These are phyloP conservation scores for Neonectria faginata DNA, from an alignment of 2,329 filamentous ascomycete species.

Conservation along the genomic window DNA sequence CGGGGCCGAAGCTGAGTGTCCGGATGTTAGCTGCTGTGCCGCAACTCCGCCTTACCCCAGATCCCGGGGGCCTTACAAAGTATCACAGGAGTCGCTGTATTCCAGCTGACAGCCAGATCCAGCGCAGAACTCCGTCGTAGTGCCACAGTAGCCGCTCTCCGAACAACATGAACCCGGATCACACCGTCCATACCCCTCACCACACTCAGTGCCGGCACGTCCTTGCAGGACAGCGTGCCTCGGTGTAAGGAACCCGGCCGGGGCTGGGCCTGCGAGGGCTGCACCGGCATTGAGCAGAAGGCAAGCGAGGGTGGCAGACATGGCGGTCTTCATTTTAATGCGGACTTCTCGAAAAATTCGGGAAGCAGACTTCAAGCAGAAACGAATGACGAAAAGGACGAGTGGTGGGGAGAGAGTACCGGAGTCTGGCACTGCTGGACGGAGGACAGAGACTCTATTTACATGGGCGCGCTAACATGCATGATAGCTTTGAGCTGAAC, in stretches of 20 bases:
- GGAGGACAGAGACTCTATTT: slow-evolving; percentile 41
- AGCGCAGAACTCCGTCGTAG: slow-evolving; percentile 49
- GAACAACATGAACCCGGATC: slow-evolving; percentile 51
- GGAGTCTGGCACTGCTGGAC: slow-evolving; percentile 13
- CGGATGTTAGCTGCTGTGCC: slow-evolving; percentile 27
- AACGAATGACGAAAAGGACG: slow-evolving; percentile 33
- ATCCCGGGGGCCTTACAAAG: slow-evolving; percentile 51
- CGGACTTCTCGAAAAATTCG: neutral
- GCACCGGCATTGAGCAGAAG: slow-evolving; percentile 34
- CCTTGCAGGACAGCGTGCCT: slow-evolving; percentile 34
- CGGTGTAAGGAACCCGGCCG: slow-evolving; percentile 30
- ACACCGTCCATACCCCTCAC: slow-evolving; percentile 52
- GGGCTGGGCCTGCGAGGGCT: slow-evolving; percentile 37
- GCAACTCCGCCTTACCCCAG: neutral
- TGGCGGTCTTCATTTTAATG: slow-evolving; percentile 36
- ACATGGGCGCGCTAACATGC: slow-evolving; percentile 34
- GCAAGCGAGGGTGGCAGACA: slow-evolving; percentile 31
- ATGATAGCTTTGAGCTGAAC: slow-evolving; percentile 18
- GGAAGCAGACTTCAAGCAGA: slow-evolving; percentile 6
- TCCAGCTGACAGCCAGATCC: slow-evolving; percentile 55
- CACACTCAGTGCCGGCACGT: slow-evolving; percentile 46
- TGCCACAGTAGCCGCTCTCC: slow-evolving; percentile 54
- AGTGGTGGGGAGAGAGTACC: slow-evolving; percentile 18
- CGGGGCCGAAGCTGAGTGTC: slow-evolving; percentile 47
- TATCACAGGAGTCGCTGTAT: slow-evolving; percentile 56